These are phyloP conservation scores for Paramecium biaurelia DNA, from an alignment of 73 alveolate genomes.

Conservation along the genomic window DNA sequence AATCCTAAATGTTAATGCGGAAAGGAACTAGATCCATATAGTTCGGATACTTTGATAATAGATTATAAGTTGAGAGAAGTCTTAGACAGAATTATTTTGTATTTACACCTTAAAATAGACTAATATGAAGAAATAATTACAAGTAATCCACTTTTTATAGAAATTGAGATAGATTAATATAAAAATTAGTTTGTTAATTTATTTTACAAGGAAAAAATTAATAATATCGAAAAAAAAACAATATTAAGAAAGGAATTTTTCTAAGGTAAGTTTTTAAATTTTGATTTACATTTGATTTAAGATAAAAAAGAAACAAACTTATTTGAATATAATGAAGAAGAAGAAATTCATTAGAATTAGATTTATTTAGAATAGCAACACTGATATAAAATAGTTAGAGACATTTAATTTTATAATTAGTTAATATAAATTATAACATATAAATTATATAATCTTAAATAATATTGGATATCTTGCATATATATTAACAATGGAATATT, in stretches of 20 bases:
- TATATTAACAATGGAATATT: neutral
- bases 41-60: neutral
- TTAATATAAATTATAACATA: no score
- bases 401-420: no score
- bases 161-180: neutral
- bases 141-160: neutral
- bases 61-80: neutral
- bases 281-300: neutral
- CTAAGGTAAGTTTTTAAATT: neutral
- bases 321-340: neutral
- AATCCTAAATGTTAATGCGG: neutral
- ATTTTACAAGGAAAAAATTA: neutral
- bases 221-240: neutral
- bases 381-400: no score
- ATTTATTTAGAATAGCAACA: no score
- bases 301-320: neutral
- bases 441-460: neutral
- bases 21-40: neutral
- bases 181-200: neutral
- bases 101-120: no score
- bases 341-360: no score
- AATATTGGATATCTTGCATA: neutral
- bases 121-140: no score
- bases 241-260: neutral
- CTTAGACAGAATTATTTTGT: no score